These are phyloP conservation scores for Nothophoma quercina DNA, from an alignment of 2,329 filamentous ascomycete genomes.

Conservation along the genomic window DNA sequence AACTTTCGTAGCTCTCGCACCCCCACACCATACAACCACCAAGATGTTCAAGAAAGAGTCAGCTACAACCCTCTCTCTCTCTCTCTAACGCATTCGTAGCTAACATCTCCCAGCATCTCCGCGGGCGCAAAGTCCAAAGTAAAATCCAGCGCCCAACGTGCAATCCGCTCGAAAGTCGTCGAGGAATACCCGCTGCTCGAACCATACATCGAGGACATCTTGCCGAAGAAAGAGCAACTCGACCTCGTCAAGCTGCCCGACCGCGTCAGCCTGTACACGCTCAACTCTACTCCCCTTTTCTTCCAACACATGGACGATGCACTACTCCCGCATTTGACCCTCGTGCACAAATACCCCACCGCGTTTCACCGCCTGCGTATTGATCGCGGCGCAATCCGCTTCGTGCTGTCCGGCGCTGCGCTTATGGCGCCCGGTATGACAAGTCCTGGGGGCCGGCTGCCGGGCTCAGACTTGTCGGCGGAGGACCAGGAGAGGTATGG, in stretches of 20 bases:
- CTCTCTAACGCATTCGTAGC: not conserved
- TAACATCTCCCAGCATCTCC: constrained; percentile 65
- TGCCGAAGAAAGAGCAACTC: constrained; percentile 93
- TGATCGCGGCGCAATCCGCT: constrained; percentile 94
- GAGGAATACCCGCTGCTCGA: constrained; percentile 85
- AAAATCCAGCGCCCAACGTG: constrained; percentile 93
- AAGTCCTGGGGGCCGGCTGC: constrained; percentile 79
- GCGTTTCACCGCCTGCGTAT: constrained; percentile 87
- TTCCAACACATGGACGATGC: constrained; percentile 83
- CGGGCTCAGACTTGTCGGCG: constrained; percentile 56
- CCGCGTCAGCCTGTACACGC: constrained; percentile 85
- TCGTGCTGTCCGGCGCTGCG: constrained; percentile 90
- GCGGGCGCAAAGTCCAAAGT: constrained; percentile 90
- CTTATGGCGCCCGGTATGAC: constrained; percentile 97
- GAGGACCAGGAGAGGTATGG: constrained; percentile 55
- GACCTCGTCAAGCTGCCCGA: constrained; percentile 94
- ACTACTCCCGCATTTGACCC: constrained; percentile 84
- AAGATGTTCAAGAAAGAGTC: constrained; percentile 51
- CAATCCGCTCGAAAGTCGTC: constrained; percentile 81
- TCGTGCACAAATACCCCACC: constrained; percentile 88
- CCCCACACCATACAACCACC: constrained; percentile 15
- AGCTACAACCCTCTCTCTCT: too few relatives aligned
- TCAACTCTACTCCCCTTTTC: constrained; percentile 82
- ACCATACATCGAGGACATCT: constrained; percentile 88
- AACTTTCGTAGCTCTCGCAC: constrained; percentile 4